These are phyloP conservation scores for Populus pruinosa DNA, from an alignment of 345 rosid genomes.

Conservation along the genomic window DNA sequence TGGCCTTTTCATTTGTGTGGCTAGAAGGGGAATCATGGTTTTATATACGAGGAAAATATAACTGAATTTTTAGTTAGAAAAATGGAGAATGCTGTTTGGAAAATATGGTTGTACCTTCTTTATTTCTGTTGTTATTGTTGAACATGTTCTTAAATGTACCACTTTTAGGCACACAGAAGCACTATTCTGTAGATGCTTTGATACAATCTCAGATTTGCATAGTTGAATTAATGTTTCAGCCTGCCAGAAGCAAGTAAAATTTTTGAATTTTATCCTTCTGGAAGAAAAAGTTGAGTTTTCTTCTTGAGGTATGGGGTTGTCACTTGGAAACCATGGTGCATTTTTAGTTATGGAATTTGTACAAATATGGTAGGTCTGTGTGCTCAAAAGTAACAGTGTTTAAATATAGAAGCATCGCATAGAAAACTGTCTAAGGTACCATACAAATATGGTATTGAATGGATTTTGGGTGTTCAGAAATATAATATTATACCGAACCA, in stretches of 20 bases:
- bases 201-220: background rate
- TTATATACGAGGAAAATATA: background rate
- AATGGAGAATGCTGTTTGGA: background rate
- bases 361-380: background rate
- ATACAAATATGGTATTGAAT: background rate
- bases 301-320: background rate
- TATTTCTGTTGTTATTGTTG: background rate
- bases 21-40: background rate
- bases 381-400: background rate
- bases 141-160: background rate
- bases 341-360: background rate
- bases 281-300: background rate
- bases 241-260: background rate
- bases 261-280: too few relatives aligned
- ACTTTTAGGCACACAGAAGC: background rate
- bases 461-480: background rate
- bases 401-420: background rate
- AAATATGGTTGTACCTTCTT: background rate
- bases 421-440: background rate
- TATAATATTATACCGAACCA: background rate
- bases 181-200: background rate
- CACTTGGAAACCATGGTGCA: background rate
- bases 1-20: background rate
- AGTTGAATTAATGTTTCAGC: background rate
- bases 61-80: background rate